A percentile compares a stretch with the other conserved stretches of the same genome.
phyloP scores from a whole-genome alignment of 768 basidiomycete genomes.

The Exsudoporus frostii region DNA sequence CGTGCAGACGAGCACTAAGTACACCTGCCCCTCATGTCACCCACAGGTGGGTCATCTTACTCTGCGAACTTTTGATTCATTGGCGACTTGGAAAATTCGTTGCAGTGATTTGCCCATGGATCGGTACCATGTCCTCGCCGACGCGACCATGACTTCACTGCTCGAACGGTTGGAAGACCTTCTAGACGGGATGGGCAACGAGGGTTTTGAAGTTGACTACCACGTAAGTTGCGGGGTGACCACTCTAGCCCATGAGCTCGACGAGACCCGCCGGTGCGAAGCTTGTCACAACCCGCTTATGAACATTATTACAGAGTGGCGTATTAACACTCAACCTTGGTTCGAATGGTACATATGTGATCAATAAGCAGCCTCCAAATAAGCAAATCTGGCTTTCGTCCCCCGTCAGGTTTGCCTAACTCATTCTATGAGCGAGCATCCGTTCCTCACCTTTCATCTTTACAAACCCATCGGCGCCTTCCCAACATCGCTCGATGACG shows the following conservation, averaged over 20 bases:
- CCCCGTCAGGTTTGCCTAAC: conserved; percentile 63
- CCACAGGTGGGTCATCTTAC: conserved; percentile 42
- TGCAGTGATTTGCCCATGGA: conserved; percentile 54
- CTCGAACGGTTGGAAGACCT: conserved; percentile 73
- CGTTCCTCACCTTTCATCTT: conserved; percentile 2
- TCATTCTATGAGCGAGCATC: background rate
- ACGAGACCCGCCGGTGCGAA: background rate
- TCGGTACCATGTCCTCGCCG: conserved; percentile 68
- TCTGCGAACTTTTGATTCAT: background rate
- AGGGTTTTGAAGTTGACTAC: conserved; percentile 82
- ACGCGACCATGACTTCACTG: conserved; percentile 72
- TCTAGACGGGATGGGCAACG: conserved; percentile 55
- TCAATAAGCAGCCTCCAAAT: conserved; percentile 97
- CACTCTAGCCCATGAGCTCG: background rate
- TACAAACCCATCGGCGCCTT: background rate
- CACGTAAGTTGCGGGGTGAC: conserved; percentile 49
- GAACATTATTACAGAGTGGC: conserved; percentile 59
- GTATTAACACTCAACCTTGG: conserved; percentile 82
- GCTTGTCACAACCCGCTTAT: conserved; percentile 5
- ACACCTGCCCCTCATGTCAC: conserved; percentile 60
- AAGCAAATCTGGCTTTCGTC: conserved; percentile 97
- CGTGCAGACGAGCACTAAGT: conserved; percentile 27
- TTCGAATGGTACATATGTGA: conserved; percentile 81
- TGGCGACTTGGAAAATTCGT: background rate
- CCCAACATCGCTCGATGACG: background rate